Percentiles rank a stretch among this genome's conserved stretches.
phyloP scores from a whole-genome alignment of 345 rosid genomes.

The Melastoma malabathricum region DNA sequence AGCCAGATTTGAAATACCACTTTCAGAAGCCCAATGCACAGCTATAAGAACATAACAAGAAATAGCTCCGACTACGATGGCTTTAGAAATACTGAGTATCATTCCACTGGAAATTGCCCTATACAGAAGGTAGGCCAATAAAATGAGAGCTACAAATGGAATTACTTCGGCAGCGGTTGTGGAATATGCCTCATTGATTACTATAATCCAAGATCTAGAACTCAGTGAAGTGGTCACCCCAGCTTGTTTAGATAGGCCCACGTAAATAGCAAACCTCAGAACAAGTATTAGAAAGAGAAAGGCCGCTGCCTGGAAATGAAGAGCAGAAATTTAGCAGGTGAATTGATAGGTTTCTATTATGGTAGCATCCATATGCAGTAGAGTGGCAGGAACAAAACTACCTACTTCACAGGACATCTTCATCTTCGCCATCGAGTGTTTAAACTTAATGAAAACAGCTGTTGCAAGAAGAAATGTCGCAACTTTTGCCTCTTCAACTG shows the following conservation, averaged over 20 bases:
- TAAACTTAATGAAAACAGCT: conserved; percentile 55
- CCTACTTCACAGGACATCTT: conserved; percentile 56
- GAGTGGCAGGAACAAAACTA: conserved; percentile 2
- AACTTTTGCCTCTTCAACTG: conserved; percentile 98
- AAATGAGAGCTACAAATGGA: conserved; percentile 20
- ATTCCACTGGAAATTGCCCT: conserved; percentile 13
- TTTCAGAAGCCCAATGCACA: conserved; percentile 62
- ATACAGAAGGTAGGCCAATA: conserved; percentile 37
- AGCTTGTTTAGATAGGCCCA: conserved; percentile 90
- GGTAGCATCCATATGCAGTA: not conserved
- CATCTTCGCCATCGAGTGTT: conserved; percentile 39
- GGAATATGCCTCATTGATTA: conserved; percentile 27
- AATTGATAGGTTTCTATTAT: conserved; percentile 1
- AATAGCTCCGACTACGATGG: conserved; percentile 37
- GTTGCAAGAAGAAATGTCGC: conserved; percentile 82
- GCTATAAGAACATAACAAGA: conserved; percentile 52
- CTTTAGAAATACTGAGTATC: conserved; percentile 26
- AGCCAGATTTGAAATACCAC: conserved; percentile 22
- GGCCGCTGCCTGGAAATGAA: conserved; percentile 45
- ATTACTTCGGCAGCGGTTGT: conserved; percentile 34
- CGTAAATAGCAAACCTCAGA: conserved; percentile 65
- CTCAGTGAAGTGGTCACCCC: conserved; percentile 69
- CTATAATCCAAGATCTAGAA: conserved; percentile 63
- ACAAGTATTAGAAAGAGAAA: conserved; percentile 50
- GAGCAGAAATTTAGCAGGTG: conserved; percentile 13